A percentile compares a stretch with the other conserved stretches of the same genome.
Evolutionary conservation across 2,329 filamentous ascomycete genomes (phyloP).

Genomic region (Calonectria honghensis): DNA sequence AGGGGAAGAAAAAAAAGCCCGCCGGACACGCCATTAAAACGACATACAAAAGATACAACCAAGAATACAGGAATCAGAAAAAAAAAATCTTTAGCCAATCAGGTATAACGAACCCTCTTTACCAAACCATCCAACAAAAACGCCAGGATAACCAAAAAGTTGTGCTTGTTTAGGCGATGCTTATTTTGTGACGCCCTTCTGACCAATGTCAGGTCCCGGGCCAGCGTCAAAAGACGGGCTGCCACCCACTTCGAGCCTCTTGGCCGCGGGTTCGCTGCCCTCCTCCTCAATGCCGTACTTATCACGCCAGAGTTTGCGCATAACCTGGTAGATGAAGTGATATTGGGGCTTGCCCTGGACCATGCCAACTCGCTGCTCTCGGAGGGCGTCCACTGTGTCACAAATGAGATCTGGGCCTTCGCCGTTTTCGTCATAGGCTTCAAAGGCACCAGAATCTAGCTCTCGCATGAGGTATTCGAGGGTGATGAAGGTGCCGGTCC

Average conservation of each 20-base stretch:
- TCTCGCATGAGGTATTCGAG: slow-evolving; percentile 94
- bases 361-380: slow-evolving; percentile 95
- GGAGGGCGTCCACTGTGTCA: slow-evolving; percentile 85
- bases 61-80: slow-evolving; percentile 39
- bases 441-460: slow-evolving; percentile 83
- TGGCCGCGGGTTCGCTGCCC: slow-evolving; percentile 68
- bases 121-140: slow-evolving; percentile 31
- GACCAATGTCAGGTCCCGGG: slow-evolving; percentile 42
- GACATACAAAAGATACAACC: slow-evolving; percentile 30
- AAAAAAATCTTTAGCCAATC: slow-evolving; percentile 1
- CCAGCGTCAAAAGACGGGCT: slow-evolving; percentile 59
- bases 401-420: slow-evolving; percentile 79
- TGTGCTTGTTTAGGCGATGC: slow-evolving; percentile 5
- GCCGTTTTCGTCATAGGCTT: slow-evolving; percentile 63
- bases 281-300: slow-evolving; percentile 70
- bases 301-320: slow-evolving; percentile 84
- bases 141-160: slow-evolving; percentile 17
- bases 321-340: slow-evolving; percentile 90
- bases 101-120: neutral
- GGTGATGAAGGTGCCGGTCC: slow-evolving; percentile 96
- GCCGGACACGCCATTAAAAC: slow-evolving; percentile 10
- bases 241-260: slow-evolving; percentile 72
- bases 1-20: neutral
- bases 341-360: slow-evolving; percentile 93
- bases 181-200: slow-evolving; percentile 42